Evolutionary conservation across 805 yeast species (phyloP).

Genomic region (Ogataea kodamae): DNA sequence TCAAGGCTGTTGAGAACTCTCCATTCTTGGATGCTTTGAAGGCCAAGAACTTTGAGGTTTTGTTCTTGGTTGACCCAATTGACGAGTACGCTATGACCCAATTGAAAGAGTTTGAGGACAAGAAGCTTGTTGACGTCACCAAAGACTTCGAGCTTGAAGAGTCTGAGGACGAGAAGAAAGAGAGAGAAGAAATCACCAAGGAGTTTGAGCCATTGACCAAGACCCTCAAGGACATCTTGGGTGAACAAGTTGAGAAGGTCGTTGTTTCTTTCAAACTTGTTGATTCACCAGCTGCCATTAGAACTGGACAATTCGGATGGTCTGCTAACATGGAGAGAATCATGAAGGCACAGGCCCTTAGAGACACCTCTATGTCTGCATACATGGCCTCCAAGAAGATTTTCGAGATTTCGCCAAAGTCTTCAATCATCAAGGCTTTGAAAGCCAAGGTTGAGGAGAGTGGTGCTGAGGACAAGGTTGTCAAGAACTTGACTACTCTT

Average conservation of each 20-base stretch:
- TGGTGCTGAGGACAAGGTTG: slow-evolving; percentile 98
- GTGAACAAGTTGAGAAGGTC: slow-evolving; percentile 99
- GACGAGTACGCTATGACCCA: slow-evolving; percentile 99
- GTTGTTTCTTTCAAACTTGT: slow-evolving; percentile 95
- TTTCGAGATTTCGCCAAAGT: slow-evolving; percentile 96
- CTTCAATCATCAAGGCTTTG: slow-evolving; percentile 92
- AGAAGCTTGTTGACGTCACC: slow-evolving; percentile 97
- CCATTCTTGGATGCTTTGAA: slow-evolving; percentile 98
- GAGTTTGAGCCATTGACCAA: slow-evolving; percentile 92
- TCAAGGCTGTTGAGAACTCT: slow-evolving; percentile 97
- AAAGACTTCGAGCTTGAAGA: slow-evolving; percentile 98
- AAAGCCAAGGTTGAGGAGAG: slow-evolving; percentile 94
- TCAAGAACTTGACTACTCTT: slow-evolving; percentile 93
- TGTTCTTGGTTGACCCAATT: slow-evolving; percentile 97
- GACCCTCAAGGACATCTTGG: slow-evolving; percentile 94
- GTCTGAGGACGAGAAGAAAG: slow-evolving; percentile 94
- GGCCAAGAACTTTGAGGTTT: slow-evolving; percentile 97
- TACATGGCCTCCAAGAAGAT: slow-evolving; percentile 99
- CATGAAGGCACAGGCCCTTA: slow-evolving; percentile 99
- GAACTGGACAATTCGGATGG: slow-evolving; percentile 99
- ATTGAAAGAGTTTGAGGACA: slow-evolving; percentile 98
- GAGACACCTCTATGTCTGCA: slow-evolving; percentile 97
- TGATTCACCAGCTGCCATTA: slow-evolving; percentile 99
- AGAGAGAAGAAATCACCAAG: slow-evolving; percentile 89
- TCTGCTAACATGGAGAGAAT: slow-evolving; percentile 99